These are phyloP conservation scores for Chrysosphaeria jannelii DNA, from an alignment of 2,329 filamentous ascomycete genomes.

Conservation along the genomic window DNA sequence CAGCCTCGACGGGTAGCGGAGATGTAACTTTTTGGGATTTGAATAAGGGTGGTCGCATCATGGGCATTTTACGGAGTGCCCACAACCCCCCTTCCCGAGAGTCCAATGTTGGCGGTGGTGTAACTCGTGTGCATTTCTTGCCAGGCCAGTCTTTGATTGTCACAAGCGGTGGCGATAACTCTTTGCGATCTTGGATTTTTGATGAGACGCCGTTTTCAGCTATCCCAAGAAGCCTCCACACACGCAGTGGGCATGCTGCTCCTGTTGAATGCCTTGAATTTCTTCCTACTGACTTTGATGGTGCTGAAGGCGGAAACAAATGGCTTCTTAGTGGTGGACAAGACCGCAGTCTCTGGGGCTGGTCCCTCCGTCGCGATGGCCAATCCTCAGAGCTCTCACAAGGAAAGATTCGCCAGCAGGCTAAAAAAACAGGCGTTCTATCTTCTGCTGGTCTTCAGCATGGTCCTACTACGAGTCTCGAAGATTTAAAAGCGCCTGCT, in stretches of 20 bases:
- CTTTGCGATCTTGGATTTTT: slow-evolving; percentile 87
- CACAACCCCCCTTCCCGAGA: slow-evolving; percentile 39
- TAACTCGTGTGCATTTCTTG: slow-evolving; percentile 73
- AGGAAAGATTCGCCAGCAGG: slow-evolving; percentile 61
- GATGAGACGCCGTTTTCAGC: slow-evolving; percentile 76
- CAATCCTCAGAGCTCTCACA: slow-evolving; percentile 87
- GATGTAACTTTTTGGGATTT: slow-evolving; percentile 94
- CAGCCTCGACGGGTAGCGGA: slow-evolving; percentile 45
- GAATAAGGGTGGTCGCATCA: slow-evolving; percentile 61
- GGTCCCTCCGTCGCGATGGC: slow-evolving; percentile 79
- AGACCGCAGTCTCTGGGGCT: slow-evolving; percentile 84
- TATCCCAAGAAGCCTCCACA: slow-evolving; percentile 58
- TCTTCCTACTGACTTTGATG: slow-evolving; percentile 66
- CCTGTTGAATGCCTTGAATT: slow-evolving; percentile 62
- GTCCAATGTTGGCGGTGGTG: slow-evolving; percentile 34
- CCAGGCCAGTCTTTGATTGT: slow-evolving; percentile 68
- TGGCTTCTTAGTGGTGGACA: slow-evolving; percentile 76
- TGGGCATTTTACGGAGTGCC: slow-evolving; percentile 61
- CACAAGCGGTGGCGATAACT: slow-evolving; percentile 78
- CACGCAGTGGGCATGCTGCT: slow-evolving; percentile 64
- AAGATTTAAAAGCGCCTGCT: slow-evolving; percentile 63
- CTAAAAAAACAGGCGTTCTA: slow-evolving; percentile 58
- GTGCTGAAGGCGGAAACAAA: slow-evolving; percentile 64
- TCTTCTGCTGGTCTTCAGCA: slow-evolving; percentile 17
- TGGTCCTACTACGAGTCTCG: slow-evolving; percentile 26